Evolutionary conservation across 2,329 filamentous ascomycete species (phyloP).

Genomic region (Didymella arachidicola): DNA sequence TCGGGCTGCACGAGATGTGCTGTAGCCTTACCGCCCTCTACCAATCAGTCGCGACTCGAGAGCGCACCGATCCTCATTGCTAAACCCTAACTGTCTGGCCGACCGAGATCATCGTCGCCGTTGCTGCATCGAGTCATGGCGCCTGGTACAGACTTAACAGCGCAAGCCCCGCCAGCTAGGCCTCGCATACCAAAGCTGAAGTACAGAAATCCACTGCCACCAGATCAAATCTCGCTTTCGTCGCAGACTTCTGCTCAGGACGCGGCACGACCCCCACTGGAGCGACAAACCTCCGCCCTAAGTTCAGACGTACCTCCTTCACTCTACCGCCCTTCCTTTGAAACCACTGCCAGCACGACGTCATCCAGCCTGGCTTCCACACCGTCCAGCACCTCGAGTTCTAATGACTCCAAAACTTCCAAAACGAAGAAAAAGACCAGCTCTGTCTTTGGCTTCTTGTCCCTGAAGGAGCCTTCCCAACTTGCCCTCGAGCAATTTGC

Average conservation of each 20-base stretch:
- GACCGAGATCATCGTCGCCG: slow-evolving; percentile 39
- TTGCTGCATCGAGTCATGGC: slow-evolving; percentile 39
- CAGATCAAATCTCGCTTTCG: slow-evolving; percentile 29
- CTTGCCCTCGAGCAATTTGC: slow-evolving; percentile 57
- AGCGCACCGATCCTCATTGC: slow-evolving; percentile 22
- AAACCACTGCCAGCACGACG: slow-evolving; percentile 31
- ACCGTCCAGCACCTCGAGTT: slow-evolving; percentile 34
- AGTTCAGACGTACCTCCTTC: slow-evolving; percentile 17
- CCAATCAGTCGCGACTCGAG: slow-evolving; percentile 32
- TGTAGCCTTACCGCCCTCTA: slow-evolving; percentile 22
- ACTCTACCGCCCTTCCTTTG: slow-evolving; percentile 24
- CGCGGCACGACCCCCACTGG: slow-evolving; percentile 15
- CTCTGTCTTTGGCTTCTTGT: slow-evolving; percentile 56
- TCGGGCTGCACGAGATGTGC: slow-evolving; percentile 29
- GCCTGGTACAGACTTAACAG: slow-evolving; percentile 34
- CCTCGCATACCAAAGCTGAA: slow-evolving; percentile 46
- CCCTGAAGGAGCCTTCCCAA: slow-evolving; percentile 59
- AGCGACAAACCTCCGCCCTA: slow-evolving; percentile 12
- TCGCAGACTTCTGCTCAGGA: slow-evolving; percentile 16
- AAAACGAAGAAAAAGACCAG: slow-evolving; percentile 48
- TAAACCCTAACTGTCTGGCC: slow-evolving; percentile 32
- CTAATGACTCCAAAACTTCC: slow-evolving; percentile 39
- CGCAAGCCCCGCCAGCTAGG: slow-evolving; percentile 32
- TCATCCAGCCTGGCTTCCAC: slow-evolving; percentile 47
- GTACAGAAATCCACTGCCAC: slow-evolving; percentile 44